Evolutionary conservation across 441 rosid genomes (phyloP).

Genomic region (Bruguiera hainesii): DNA sequence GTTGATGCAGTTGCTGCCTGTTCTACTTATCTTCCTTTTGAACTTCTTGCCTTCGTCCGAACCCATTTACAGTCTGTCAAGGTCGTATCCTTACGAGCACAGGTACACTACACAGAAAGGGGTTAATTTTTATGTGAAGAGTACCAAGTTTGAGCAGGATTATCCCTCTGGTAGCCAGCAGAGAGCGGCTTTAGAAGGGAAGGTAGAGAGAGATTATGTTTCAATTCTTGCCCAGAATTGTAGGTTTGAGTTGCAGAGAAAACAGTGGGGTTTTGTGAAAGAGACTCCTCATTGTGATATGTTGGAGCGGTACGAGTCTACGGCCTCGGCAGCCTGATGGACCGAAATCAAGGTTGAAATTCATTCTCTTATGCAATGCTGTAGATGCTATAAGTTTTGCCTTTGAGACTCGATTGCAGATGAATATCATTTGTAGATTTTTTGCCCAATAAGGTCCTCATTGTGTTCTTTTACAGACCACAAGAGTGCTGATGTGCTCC

Average conservation of each 20-base stretch:
- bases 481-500: constrained; percentile 3
- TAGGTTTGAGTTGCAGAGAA: constrained; percentile 75
- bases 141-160: constrained; percentile 71
- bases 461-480: not conserved
- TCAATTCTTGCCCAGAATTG: constrained; percentile 64
- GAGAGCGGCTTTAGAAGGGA: constrained; percentile 52
- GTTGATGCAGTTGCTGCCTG: constrained; percentile 72
- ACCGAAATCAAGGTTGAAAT: constrained; percentile 34
- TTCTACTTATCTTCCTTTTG: constrained; percentile 63
- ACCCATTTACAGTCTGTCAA: constrained; percentile 64
- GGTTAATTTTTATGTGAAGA: constrained; percentile 75
- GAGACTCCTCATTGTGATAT: constrained; percentile 93
- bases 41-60: constrained; percentile 73
- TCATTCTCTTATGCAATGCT: constrained; percentile 5
- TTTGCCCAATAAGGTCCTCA: constrained; percentile 13
- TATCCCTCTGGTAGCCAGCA: constrained; percentile 46
- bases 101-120: constrained; percentile 64
- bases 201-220: constrained; percentile 73
- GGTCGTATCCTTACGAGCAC: constrained; percentile 69
- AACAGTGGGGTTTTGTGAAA: constrained; percentile 87
- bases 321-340: constrained; percentile 40
- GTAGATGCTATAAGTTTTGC: constrained; percentile 8
- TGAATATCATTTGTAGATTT: constrained; percentile 14
- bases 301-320: constrained; percentile 53
- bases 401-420: not conserved